Evolutionary conservation across 768 basidiomycete genomes (phyloP).

Genomic region (Pleurotus sapidus): DNA sequence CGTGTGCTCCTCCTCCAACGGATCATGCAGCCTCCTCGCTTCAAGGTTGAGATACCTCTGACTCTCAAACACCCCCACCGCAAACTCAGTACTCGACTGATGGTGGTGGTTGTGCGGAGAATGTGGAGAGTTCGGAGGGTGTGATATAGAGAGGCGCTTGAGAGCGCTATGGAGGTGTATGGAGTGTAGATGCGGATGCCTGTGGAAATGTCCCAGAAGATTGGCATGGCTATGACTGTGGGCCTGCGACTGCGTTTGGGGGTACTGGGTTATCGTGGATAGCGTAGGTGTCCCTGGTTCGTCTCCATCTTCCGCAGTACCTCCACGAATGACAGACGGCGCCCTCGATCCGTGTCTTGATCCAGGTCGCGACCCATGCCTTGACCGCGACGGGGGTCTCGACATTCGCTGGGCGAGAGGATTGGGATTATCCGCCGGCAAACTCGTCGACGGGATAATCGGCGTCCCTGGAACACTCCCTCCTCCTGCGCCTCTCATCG

Average conservation of each 20-base stretch:
- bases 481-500: background rate
- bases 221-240: conserved; percentile 20
- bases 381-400: background rate
- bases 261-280: background rate
- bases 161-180: conserved; percentile 33
- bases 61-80: conserved; percentile 73
- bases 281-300: background rate
- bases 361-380: background rate
- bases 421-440: background rate
- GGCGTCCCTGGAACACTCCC: background rate
- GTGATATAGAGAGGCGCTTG: conserved; percentile 26
- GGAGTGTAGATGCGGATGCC: conserved; percentile 29
- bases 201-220: conserved; percentile 20
- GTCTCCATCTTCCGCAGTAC: background rate
- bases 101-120: conserved; percentile 16
- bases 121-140: no score
- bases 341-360: background rate
- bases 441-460: background rate
- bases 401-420: background rate
- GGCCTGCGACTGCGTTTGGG: conserved; percentile 4
- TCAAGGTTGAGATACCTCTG: conserved; percentile 71
- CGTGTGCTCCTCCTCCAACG: conserved; percentile 39
- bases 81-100: conserved; percentile 37
- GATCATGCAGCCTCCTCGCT: conserved; percentile 48
- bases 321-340: background rate